Evolutionary conservation across 257 asterid species (phyloP), one percentile per base, ranked within the genome.

Genomic region (Plantago ovata): DNA sequence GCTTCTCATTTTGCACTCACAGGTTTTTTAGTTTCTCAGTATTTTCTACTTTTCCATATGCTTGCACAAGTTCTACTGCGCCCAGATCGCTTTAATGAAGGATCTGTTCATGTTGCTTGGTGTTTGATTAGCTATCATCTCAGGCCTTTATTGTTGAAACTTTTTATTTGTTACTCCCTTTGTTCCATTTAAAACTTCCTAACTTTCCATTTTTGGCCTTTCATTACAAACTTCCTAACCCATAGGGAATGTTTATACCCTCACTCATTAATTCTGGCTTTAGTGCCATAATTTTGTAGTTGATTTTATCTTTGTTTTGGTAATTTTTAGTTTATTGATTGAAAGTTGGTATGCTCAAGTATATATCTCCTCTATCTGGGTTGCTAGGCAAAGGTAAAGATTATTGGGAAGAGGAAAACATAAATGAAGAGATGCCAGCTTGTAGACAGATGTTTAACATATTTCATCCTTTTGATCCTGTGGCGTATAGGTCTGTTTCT

Each of bases 381-480:
- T 72, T 67, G 49, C 69, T 67, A 92, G 98, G 98, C 74, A 73
- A 78, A 63, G 95, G 94, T 36, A 69, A 79, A 70, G 72, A 79
- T 10, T 92, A 92, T 60, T 88, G 95, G 98, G 90, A 80, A 74
- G 96, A 80, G 50, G 91, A 81, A 71, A 76, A 61, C 58, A 72
- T 88, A 67, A 73, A 69, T 41, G 96, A 92, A 85, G 98, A 92
- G 79, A 84, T 88, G 84, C 98, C 95, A 62, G 92, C 93, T 44
- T 92, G 98, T 65, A 81, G 84, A 19, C 87, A 80, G 70, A 88
- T 88, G 96, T 85, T 88, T 51, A 88, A 92, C 78, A 80, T 92
- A 61, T 92, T 92, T 78, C 98, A 92, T 71, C 96, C 98, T 58
- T 92, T 84, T 65, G 98, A 92, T 71, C 98, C 96, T 14, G 97